Evolutionary conservation across 352 stramenopile genomes (phyloP).

Genomic region (Phytophthora boehmeriae): DNA sequence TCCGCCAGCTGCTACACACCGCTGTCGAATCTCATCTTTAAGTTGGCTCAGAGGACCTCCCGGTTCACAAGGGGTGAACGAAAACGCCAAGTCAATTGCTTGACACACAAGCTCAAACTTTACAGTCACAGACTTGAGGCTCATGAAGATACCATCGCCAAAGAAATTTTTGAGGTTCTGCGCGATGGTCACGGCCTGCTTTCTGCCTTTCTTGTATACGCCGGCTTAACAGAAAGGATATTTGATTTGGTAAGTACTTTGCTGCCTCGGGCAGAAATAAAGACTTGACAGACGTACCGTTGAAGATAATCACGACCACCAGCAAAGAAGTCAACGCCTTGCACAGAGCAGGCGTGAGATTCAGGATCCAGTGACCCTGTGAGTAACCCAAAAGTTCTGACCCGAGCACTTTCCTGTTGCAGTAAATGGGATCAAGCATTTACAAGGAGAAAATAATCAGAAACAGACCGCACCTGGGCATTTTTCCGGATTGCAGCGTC

Average conservation of each 20-base stretch:
- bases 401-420: slow-evolving; percentile 62
- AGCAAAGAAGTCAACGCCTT: slow-evolving; percentile 81
- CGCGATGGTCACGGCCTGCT: slow-evolving; percentile 66
- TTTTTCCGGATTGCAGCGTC: slow-evolving; percentile 77
- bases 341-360: slow-evolving; percentile 73
- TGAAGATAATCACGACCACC: slow-evolving; percentile 79
- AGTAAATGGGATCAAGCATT: slow-evolving; percentile 9
- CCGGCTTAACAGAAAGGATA: slow-evolving; percentile 41
- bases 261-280: background rate
- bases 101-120: slow-evolving; percentile 69
- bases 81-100: slow-evolving; percentile 80
- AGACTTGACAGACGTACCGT: slow-evolving; percentile 49
- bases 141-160: slow-evolving; percentile 72
- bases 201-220: slow-evolving; percentile 70
- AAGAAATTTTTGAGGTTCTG: slow-evolving; percentile 76
- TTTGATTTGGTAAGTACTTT: background rate
- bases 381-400: slow-evolving; percentile 72
- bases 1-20: slow-evolving; percentile 29
- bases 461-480: slow-evolving; percentile 35
- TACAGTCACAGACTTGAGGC: slow-evolving; percentile 49
- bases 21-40: slow-evolving; percentile 59
- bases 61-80: slow-evolving; percentile 54
- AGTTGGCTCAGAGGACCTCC: slow-evolving; percentile 48
- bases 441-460: background rate
- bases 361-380: slow-evolving; percentile 78